Percentiles rank a stretch among this genome's conserved stretches.
These are phyloP conservation scores for Neonectria neomacrospora DNA, from an alignment of 2,329 filamentous ascomycete species.

Conservation along the genomic window DNA sequence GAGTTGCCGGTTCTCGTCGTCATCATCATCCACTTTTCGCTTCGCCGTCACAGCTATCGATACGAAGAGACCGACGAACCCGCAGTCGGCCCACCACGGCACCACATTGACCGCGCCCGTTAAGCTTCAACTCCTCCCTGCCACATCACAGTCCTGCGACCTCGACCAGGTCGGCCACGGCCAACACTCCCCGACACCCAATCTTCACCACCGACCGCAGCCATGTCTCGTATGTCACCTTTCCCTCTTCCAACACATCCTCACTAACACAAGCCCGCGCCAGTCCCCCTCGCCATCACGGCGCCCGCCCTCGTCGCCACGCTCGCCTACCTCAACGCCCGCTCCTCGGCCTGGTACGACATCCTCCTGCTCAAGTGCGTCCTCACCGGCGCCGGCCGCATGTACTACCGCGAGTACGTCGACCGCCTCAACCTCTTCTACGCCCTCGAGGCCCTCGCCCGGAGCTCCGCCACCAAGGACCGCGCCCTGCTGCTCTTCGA, in stretches of 20 bases:
- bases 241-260: neutral
- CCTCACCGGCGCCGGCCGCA: slow-evolving; percentile 56
- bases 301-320: slow-evolving; percentile 72
- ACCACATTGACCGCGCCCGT: neutral
- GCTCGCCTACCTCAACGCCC: slow-evolving; percentile 83
- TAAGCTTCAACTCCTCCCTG: slow-evolving; percentile 1
- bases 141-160: neutral
- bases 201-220: neutral
- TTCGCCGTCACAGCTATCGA: neutral
- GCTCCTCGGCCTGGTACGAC: slow-evolving; percentile 75
- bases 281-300: slow-evolving; percentile 65
- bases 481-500: slow-evolving; percentile 74
- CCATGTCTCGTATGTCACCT: slow-evolving; percentile 34
- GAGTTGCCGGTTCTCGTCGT: neutral
- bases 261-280: neutral
- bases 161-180: neutral
- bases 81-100: slow-evolving; percentile 4
- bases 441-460: slow-evolving; percentile 74
- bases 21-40: neutral
- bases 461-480: slow-evolving; percentile 60
- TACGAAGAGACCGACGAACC: neutral
- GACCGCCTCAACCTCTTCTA: slow-evolving; percentile 81
- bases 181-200: neutral
- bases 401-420: slow-evolving; percentile 60
- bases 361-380: slow-evolving; percentile 66